phyloP scores from a whole-genome alignment of 306 rosid species.

The Betula pendula region DNA sequence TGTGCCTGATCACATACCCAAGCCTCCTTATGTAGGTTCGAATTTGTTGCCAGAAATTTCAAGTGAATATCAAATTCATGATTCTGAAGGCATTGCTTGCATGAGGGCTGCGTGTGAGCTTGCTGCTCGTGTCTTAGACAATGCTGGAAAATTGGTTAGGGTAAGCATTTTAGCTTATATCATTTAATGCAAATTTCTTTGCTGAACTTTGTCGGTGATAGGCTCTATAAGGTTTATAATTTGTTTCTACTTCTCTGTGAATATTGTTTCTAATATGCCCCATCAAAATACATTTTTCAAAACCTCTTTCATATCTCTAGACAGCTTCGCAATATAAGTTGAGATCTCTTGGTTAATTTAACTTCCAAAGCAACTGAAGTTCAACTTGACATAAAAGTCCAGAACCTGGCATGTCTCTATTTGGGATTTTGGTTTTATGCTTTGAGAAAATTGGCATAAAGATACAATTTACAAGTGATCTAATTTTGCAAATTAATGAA shows the following conservation, averaged over 20 bases:
- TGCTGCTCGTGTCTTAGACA: conserved; percentile 85
- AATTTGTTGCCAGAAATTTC: conserved; percentile 70
- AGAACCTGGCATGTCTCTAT: too few species aligned
- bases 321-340: not conserved
- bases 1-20: conserved; percentile 81
- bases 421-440: too few species aligned
- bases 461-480: too few species aligned
- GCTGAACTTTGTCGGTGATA: not conserved
- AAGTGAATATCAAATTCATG: conserved; percentile 70
- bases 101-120: conserved; percentile 94
- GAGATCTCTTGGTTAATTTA: too few species aligned
- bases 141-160: conserved; percentile 86
- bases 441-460: too few species aligned
- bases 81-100: conserved; percentile 63
- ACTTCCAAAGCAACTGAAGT: too few species aligned
- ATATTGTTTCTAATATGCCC: not conserved
- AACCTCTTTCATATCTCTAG: not conserved
- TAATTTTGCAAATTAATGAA: not conserved
- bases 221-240: not conserved
- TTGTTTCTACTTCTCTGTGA: not conserved
- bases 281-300: not conserved
- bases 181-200: not conserved
- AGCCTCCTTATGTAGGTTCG: conserved; percentile 83
- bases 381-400: too few species aligned
- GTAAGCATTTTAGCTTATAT: conserved; percentile 48